Conservation (phyloP, 1,139 yeast genomes). For the Kodamaea fungicola region DNA sequence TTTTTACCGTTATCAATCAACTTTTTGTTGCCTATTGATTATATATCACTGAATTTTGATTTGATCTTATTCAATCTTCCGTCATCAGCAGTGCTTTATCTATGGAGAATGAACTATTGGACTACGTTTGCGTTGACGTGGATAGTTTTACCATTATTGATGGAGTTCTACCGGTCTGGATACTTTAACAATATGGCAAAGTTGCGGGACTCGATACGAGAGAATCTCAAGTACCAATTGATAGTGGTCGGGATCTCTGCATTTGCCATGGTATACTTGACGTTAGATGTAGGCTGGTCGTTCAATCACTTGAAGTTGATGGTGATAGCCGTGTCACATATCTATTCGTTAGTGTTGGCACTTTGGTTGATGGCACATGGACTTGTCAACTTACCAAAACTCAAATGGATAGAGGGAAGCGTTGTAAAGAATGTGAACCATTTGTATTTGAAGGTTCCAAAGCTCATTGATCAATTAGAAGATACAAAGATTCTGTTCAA, state of each 20-base stretch:
- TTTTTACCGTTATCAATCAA: constrained; percentile 42
- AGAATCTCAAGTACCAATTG: constrained; percentile 59
- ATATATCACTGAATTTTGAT: constrained; percentile 30
- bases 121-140: constrained; percentile 72
- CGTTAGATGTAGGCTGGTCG: constrained; percentile 59
- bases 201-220: constrained; percentile 54
- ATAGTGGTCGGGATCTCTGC: constrained; percentile 52
- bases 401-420: constrained; percentile 49
- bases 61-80: constrained; percentile 23
- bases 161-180: constrained; percentile 72
- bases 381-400: constrained; percentile 61
- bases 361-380: constrained; percentile 89
- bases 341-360: constrained; percentile 73
- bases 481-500: constrained; percentile 62
- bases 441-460: constrained; percentile 55
- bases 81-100: constrained; percentile 44
- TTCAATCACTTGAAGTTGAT: constrained; percentile 58
- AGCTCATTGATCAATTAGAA: constrained; percentile 56
- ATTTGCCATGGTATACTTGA: constrained; percentile 56
- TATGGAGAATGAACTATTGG: constrained; percentile 83
- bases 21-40: constrained; percentile 40
- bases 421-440: constrained; percentile 36
- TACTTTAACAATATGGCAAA: constrained; percentile 46
- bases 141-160: constrained; percentile 67
- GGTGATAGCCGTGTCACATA: constrained; percentile 73